Evolutionary conservation across 441 rosid species (phyloP).

Genomic region (Manihot esculenta): DNA sequence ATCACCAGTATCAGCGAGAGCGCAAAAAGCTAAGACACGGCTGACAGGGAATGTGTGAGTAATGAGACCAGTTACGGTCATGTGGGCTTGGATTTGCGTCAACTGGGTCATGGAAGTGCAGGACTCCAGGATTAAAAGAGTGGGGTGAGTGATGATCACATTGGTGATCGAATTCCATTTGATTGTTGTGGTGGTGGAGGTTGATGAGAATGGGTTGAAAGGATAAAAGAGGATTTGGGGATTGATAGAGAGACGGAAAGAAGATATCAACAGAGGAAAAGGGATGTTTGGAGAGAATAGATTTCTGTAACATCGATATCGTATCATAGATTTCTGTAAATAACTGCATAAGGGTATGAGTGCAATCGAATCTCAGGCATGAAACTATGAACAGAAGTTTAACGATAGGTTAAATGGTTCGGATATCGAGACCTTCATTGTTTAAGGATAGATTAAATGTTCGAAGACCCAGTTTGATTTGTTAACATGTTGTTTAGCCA

Average conservation of each 20-base stretch:
- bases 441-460: not conserved
- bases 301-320: not conserved
- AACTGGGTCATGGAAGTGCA: slow-evolving; percentile 18
- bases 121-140: slow-evolving; percentile 13
- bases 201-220: slow-evolving; percentile 1
- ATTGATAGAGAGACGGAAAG: not conserved
- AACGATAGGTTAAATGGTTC: too few relatives aligned
- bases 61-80: slow-evolving; percentile 16
- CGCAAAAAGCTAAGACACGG: slow-evolving; percentile 17
- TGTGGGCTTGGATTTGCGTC: slow-evolving; percentile 20
- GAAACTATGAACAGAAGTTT: too few relatives aligned
- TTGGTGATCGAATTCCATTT: slow-evolving; percentile 21
- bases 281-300: not conserved
- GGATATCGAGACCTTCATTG: too few relatives aligned
- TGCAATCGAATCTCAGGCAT: not conserved
- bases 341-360: not conserved
- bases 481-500: not conserved
- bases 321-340: not conserved
- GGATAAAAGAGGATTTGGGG: not conserved
- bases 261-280: not conserved
- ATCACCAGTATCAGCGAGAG: slow-evolving; percentile 17
- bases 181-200: not conserved
- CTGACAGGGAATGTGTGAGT: slow-evolving; percentile 18
- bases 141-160: slow-evolving; percentile 15
- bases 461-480: not conserved